phyloP scores from a whole-genome alignment of 2,329 filamentous ascomycete genomes.

The Trichoderma citrinoviride region DNA sequence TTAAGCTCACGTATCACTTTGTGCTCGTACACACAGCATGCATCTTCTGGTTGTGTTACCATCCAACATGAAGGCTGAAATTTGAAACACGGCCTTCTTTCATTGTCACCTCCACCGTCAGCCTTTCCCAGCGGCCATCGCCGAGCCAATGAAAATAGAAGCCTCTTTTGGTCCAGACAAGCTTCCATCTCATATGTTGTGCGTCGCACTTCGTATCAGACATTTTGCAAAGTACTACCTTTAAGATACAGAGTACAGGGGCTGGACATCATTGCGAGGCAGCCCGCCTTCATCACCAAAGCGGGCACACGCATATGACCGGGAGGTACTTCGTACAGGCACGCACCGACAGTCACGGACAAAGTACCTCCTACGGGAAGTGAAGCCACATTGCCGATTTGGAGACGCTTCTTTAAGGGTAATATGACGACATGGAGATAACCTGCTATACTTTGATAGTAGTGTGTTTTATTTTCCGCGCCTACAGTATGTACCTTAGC shows the following conservation, averaged over 20 bases:
- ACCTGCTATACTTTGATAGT: no score
- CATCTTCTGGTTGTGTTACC: not conserved
- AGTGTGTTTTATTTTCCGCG: no score
- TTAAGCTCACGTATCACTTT: no score
- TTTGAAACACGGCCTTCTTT: not conserved
- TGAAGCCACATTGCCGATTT: no score
- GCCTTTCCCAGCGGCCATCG: not conserved
- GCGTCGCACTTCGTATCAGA: no score
- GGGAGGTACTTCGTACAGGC: not conserved
- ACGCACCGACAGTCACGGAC: not conserved
- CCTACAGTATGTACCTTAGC: no score
- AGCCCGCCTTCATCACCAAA: not conserved
- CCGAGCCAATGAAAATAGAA: not conserved
- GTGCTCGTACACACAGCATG: not conserved
- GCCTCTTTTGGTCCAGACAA: not conserved
- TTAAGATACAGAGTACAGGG: no score
- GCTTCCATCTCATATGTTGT: not conserved
- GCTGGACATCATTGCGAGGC: not conserved
- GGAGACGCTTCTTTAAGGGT: no score
- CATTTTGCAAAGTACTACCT: no score
- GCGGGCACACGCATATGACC: not conserved
- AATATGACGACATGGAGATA: no score
- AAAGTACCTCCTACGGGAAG: no score
- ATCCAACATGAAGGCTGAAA: not conserved
- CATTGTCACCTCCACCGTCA: conserved; percentile 6